Conservation (phyloP, 1,139 yeast genomes). For the Candida sanyaensis region DNA sequence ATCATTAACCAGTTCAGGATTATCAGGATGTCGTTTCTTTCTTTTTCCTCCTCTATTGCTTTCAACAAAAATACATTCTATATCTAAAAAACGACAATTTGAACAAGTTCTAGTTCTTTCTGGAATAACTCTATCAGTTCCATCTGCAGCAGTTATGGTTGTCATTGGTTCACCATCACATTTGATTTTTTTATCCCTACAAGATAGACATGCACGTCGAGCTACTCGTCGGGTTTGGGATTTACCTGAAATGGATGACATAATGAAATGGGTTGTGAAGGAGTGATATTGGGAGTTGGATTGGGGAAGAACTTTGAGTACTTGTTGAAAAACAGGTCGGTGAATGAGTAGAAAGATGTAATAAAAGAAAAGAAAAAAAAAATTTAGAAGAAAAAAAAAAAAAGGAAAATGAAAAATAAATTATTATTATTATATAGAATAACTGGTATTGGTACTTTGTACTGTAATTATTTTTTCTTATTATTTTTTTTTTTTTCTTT, state of each 20-base stretch:
- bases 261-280: background rate
- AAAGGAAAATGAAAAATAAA: too few relatives aligned
- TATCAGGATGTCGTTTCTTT: constrained; percentile 24
- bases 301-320: too few relatives aligned
- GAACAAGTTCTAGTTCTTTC: constrained; percentile 38
- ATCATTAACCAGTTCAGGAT: background rate
- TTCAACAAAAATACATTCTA: constrained; percentile 59
- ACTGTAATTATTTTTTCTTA: too few relatives aligned
- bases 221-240: constrained; percentile 39
- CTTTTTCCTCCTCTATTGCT: constrained; percentile 63
- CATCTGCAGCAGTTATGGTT: constrained; percentile 19
- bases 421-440: too few relatives aligned
- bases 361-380: too few relatives aligned
- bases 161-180: constrained; percentile 58
- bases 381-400: too few relatives aligned
- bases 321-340: too few relatives aligned
- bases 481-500: too few relatives aligned
- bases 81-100: constrained; percentile 50
- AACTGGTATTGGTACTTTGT: too few relatives aligned
- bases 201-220: constrained; percentile 59
- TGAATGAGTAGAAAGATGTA: too few relatives aligned
- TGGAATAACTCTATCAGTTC: constrained; percentile 17
- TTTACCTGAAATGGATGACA: constrained; percentile 1
- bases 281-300: too few relatives aligned
- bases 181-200: constrained; percentile 63